A percentile compares a stretch with the other conserved stretches of the same genome.
These are phyloP conservation scores for Wallemia ichthyophaga DNA, from an alignment of 1,284 basidiomycete species.

Conservation along the genomic window DNA sequence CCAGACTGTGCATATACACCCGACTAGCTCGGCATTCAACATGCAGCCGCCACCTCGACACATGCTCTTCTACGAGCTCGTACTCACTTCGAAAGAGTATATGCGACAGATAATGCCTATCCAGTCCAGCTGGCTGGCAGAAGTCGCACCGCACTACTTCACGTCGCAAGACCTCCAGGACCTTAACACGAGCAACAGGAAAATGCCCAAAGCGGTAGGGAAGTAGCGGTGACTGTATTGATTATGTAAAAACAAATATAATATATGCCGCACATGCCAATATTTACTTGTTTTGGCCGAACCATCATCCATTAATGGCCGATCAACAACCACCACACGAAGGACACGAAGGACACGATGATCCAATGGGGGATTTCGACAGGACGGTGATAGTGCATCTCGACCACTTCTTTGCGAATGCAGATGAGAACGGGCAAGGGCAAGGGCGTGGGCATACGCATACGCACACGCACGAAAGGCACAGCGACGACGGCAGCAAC, in stretches of 20 bases:
- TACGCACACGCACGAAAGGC: too few species aligned
- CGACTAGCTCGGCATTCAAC: conserved; percentile 79
- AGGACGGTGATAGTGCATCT: neutral
- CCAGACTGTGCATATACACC: conserved; percentile 86
- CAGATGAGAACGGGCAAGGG: too few species aligned
- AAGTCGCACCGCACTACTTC: conserved; percentile 78
- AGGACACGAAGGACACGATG: neutral
- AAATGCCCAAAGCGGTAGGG: conserved; percentile 41
- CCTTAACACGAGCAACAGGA: conserved; percentile 38
- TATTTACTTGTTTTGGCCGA: too few species aligned
- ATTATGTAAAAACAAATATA: neutral
- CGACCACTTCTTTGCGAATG: too few species aligned
- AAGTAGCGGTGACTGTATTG: neutral
- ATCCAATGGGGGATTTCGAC: neutral
- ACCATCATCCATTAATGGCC: too few species aligned
- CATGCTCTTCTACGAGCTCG: conserved; percentile 76
- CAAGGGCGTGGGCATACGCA: too few species aligned
- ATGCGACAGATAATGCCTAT: conserved; percentile 92
- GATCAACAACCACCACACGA: too few species aligned
- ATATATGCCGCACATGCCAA: too few species aligned
- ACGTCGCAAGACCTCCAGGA: conserved; percentile 62
- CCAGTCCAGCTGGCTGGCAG: conserved; percentile 69
- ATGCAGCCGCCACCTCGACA: conserved; percentile 74
- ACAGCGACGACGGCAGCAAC: neutral
- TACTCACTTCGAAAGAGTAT: conserved; percentile 61